Base-by-base conservation (phyloP, 2,329 filamentous ascomycete species). In the Geosmithia morbida region DNA sequence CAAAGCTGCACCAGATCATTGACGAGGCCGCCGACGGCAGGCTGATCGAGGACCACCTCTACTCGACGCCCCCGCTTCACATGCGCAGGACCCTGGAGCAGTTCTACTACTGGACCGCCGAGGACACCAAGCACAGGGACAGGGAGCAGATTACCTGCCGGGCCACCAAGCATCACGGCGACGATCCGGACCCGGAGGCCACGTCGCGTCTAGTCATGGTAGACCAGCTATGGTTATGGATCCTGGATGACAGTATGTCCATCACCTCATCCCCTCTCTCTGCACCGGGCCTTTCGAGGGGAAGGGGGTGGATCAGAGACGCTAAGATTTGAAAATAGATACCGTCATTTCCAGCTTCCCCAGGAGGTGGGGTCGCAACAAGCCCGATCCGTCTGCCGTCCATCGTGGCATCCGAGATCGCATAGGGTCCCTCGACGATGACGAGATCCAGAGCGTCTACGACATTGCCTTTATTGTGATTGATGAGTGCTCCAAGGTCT, bases 281-380 rank as follows among this genome's bases (percentile, higher is more conserved):
- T 11, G 33, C 13, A 16, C 13, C 11, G 33, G 13, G 10, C 13
- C 33, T 16, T 3, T 11, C 6, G 11, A 37, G 11, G 33, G 11
- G 13, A 11, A 37, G 33, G 11, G 33, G 8, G 22, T 5, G 22
- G 8, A 26, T 5, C 10, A 26, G n/a, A 40, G 29, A 26, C 22
- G 22, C 4, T 5, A 26, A 26, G 22, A 26, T 8, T 16, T 11
- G 22, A 26, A 26, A 26, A 16, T 22, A 65, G 61, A 64, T 40
- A 65, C 63, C 2, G 60, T 66, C 41, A 58, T 66, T 17, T 61
- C 64, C 0, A 59, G 56, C n/a, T 66, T 66, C 47, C 63, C 64
- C 2, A 56, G 63, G 33, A 52, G 65, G 41, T 67, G 62, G 61
- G 62, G 61, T 3, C 53, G 57, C 13, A 62, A 62, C 43, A 63